Conservation (phyloP, 441 rosid species). For the Dalechampia spathulata region DNA sequence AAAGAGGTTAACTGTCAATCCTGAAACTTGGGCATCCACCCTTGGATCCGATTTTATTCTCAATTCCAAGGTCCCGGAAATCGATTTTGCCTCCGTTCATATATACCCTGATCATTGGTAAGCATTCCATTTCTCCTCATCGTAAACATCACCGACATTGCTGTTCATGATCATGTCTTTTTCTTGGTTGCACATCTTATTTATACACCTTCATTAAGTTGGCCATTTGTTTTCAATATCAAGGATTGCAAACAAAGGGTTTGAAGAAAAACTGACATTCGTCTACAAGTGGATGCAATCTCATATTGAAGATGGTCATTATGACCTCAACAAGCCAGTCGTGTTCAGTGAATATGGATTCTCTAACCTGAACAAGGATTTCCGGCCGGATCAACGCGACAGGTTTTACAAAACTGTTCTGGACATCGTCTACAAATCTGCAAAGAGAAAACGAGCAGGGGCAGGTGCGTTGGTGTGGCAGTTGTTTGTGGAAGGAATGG, state of each 20-base stretch:
- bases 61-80: conserved; percentile 43
- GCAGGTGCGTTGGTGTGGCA: conserved; percentile 87
- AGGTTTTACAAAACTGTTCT: conserved; percentile 41
- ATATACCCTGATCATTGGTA: conserved; percentile 95
- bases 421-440: conserved; percentile 54
- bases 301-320: conserved; percentile 84
- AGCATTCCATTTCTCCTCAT: conserved; percentile 12
- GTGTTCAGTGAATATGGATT: conserved; percentile 80
- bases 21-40: conserved; percentile 64
- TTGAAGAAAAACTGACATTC: conserved; percentile 59
- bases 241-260: conserved; percentile 55
- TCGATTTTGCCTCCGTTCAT: conserved; percentile 93
- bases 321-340: conserved; percentile 67
- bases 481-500: conserved; percentile 66
- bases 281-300: conserved; percentile 72
- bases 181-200: too few relatives aligned
- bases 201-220: too few relatives aligned
- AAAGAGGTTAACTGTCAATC: conserved; percentile 65
- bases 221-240: conserved; percentile 9
- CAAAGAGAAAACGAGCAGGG: conserved; percentile 62
- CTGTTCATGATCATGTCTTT: too few relatives aligned
- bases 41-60: conserved; percentile 87
- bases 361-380: conserved; percentile 66
- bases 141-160: too few relatives aligned
- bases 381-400: conserved; percentile 50